Percentiles rank a stretch among this genome's conserved stretches.
Evolutionary conservation across 148 eudicot species (phyloP).

Genomic region (Camellia sinensis): DNA sequence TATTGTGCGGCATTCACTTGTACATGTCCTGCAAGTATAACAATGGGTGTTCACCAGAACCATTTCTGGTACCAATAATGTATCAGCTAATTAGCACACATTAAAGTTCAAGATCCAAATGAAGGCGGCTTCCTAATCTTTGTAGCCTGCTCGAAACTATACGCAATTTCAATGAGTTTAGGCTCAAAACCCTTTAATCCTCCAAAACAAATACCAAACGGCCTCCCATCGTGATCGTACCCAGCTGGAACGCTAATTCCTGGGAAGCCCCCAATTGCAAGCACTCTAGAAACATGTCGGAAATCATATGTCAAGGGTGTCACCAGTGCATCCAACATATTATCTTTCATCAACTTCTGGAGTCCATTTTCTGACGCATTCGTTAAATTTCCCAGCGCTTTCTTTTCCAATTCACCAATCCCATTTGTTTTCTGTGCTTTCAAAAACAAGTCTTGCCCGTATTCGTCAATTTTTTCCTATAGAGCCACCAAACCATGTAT

Average conservation of each 20-base stretch:
- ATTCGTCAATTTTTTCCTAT: slow-evolving; percentile 46
- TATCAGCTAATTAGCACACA: no score
- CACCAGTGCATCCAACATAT: slow-evolving; percentile 48
- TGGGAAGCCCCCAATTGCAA: slow-evolving; percentile 58
- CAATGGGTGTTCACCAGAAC: no score
- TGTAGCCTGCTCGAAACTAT: slow-evolving; percentile 1
- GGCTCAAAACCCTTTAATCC: background rate
- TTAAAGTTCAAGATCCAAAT: no score
- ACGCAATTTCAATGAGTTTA: background rate
- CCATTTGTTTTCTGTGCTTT: slow-evolving; percentile 44
- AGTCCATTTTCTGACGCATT: slow-evolving; percentile 33
- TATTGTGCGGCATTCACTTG: no score
- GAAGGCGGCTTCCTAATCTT: background rate
- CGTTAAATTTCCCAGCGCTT: slow-evolving; percentile 18
- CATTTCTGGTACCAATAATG: no score
- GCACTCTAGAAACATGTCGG: background rate
- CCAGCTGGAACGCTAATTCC: slow-evolving; percentile 5
- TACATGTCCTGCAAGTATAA: no score
- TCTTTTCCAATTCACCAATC: slow-evolving; percentile 20
- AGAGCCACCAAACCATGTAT: background rate
- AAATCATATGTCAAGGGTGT: slow-evolving; percentile 19
- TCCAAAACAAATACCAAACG: slow-evolving; percentile 6
- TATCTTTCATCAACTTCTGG: slow-evolving; percentile 48
- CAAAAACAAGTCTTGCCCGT: slow-evolving; percentile 35
- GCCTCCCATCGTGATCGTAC: background rate